Evolutionary conservation across 2,329 filamentous ascomycete species (phyloP).

Genomic region (Boeremia exigua): DNA sequence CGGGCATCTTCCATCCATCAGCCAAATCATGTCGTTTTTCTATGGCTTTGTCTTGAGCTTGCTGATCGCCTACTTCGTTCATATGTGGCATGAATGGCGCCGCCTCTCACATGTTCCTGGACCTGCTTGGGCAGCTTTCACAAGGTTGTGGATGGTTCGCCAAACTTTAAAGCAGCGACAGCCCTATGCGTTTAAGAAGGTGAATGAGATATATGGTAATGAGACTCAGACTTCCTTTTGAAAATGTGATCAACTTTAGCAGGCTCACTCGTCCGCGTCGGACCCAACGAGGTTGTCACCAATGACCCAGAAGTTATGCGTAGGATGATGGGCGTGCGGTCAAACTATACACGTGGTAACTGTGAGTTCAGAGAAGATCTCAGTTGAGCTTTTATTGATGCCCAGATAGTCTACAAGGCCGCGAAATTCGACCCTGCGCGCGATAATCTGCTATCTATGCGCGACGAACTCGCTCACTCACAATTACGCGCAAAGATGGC

Average conservation of each 20-base stretch:
- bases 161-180: not conserved
- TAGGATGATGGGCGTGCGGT: not conserved
- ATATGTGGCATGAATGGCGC: not conserved
- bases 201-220: not conserved
- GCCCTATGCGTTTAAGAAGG: not conserved
- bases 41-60: no score
- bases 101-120: not conserved
- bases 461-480: not conserved
- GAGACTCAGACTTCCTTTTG: not conserved
- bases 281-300: not conserved
- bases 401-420: not conserved
- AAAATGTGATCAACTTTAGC: not conserved
- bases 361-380: not conserved
- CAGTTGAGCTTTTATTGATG: not conserved
- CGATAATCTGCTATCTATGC: not conserved
- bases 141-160: not conserved
- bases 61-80: not conserved
- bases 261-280: not conserved
- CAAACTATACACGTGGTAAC: not conserved
- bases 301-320: not conserved
- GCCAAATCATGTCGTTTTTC: no score
- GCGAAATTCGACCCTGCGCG: not conserved
- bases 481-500: not conserved
- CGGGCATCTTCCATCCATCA: no score
- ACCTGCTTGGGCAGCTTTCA: not conserved